Conservation (phyloP, 2,329 filamentous ascomycete genomes). For the Sphaerostilbella broomeana region DNA sequence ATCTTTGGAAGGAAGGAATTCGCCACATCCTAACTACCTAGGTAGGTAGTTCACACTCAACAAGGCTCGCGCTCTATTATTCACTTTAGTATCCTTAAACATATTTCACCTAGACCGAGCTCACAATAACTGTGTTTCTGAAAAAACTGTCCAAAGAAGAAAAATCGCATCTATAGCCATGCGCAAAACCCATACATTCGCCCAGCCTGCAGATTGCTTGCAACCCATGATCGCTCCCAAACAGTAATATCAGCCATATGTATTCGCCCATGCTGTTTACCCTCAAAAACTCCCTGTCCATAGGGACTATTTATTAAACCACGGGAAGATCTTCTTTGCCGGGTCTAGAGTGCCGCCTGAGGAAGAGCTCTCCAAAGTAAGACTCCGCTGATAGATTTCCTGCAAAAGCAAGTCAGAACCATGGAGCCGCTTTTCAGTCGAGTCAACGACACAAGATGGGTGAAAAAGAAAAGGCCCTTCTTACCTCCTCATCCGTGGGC, state of each 20-base stretch:
- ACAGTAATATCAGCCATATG: constrained; percentile 8
- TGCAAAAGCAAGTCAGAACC: too few species aligned
- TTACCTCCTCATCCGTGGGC: constrained; percentile 79
- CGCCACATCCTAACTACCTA: too few species aligned
- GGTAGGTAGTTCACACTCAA: too few species aligned
- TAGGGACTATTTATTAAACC: constrained; percentile 45
- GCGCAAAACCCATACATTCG: constrained; percentile 11
- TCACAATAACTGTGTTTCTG: constrained; percentile 4
- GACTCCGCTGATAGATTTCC: constrained; percentile 59
- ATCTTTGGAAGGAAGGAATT: too few species aligned
- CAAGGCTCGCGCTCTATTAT: too few species aligned
- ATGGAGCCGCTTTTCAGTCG: too few species aligned
- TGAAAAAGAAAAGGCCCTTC: constrained; percentile 24
- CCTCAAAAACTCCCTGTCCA: constrained; percentile 22
- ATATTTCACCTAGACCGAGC: too few species aligned
- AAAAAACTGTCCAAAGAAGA: not conserved
- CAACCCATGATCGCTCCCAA: constrained; percentile 10
- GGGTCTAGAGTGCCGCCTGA: constrained; percentile 38
- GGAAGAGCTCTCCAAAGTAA: constrained; percentile 49
- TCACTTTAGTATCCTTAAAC: too few species aligned
- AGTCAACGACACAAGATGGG: too few species aligned
- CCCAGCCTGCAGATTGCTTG: constrained; percentile 10
- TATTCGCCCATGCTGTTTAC: constrained; percentile 11
- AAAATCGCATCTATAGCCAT: constrained; percentile 8
- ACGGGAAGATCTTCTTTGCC: constrained; percentile 59